Percentiles rank a stretch among this genome's conserved stretches.
These are phyloP conservation scores for Erysimum cheiri DNA, from an alignment of 441 rosid species.

Conservation along the genomic window DNA sequence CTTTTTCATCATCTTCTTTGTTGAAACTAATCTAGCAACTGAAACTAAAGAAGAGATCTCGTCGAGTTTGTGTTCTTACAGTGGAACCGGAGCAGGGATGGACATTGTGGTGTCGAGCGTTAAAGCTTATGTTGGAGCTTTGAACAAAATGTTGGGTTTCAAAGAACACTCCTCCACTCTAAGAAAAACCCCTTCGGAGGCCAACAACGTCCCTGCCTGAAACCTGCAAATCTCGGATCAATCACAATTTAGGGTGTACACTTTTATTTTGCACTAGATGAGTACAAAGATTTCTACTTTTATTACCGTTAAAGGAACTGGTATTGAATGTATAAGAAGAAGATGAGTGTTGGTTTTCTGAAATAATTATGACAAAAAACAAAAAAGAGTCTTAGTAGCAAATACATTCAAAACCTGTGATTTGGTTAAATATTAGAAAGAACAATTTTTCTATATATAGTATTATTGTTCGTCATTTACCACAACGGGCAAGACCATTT, in stretches of 20 bases:
- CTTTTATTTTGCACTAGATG: background rate
- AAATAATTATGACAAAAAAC: background rate
- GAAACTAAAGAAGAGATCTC: constrained; percentile 3
- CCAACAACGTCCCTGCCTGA: constrained; percentile 50
- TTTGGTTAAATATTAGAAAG: background rate
- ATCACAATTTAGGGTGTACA: background rate
- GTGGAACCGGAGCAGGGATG: constrained; percentile 82
- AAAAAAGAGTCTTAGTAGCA: background rate
- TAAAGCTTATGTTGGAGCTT: constrained; percentile 77
- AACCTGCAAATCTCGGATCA: constrained; percentile 16
- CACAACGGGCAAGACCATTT: background rate
- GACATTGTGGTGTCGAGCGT: constrained; percentile 87
- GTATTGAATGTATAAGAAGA: background rate
- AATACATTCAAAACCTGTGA: background rate
- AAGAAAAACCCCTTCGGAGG: constrained; percentile 38
- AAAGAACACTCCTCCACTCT: constrained; percentile 38
- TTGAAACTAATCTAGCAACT: background rate
- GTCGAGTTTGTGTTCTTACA: constrained; percentile 26
- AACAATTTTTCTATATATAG: constrained; percentile 16
- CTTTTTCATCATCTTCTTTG: constrained; percentile 1
- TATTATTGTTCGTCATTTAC: background rate
- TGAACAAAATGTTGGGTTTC: constrained; percentile 77
- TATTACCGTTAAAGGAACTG: background rate
- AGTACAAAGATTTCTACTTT: background rate
- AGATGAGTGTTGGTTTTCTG: background rate